These are phyloP conservation scores for Zychaea mexicana DNA, from an alignment of 371 early-diverging fungal species.

Conservation along the genomic window DNA sequence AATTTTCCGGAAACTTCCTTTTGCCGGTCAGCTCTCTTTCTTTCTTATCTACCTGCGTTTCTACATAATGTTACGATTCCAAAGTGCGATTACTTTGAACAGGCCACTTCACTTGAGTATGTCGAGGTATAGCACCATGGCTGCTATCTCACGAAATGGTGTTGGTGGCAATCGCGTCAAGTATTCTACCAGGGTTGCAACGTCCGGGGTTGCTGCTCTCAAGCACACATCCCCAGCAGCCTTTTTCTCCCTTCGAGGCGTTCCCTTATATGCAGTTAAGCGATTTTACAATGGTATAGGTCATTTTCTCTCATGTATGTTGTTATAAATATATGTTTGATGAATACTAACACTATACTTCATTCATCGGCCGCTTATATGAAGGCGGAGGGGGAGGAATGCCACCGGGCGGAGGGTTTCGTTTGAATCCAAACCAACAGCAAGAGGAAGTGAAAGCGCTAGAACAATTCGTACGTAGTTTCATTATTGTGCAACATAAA, in stretches of 20 bases:
- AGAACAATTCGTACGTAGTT: conserved; percentile 41
- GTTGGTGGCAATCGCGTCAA: background rate
- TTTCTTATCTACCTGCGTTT: background rate
- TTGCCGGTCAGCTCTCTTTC: background rate
- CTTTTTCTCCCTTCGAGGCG: background rate
- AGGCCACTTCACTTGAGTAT: background rate
- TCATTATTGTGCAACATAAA: background rate
- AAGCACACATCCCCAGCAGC: too few species aligned
- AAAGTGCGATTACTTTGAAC: background rate
- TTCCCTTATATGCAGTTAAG: background rate
- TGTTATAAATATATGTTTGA: too few species aligned
- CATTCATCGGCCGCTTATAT: background rate
- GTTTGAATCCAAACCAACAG: conserved; percentile 41
- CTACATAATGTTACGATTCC: conserved; percentile 7
- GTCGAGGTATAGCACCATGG: background rate
- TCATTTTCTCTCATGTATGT: background rate
- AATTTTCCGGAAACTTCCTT: background rate
- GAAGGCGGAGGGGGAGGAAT: conserved; percentile 18
- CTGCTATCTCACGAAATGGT: background rate
- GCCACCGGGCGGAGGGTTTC: conserved; percentile 34
- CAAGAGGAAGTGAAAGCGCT: conserved; percentile 40
- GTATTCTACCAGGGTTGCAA: background rate
- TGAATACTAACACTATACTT: too few species aligned
- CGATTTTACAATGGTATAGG: conserved; percentile 14
- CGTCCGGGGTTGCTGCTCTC: too few species aligned